phyloP scores from a whole-genome alignment of 2,329 filamentous ascomycete species.

The Akanthomyces dipterigenus region DNA sequence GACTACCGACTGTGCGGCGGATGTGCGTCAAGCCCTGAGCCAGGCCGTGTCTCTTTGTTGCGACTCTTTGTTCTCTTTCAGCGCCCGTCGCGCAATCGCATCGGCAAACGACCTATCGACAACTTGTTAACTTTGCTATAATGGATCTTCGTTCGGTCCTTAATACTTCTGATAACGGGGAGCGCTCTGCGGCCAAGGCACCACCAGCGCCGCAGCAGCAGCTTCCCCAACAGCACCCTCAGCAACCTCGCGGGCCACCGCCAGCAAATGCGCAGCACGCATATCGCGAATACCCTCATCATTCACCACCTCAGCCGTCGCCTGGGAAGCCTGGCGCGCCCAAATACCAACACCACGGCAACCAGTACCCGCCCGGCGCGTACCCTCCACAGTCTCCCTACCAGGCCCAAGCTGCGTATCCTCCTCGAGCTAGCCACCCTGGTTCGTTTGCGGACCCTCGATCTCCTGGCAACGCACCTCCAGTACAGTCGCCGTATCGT shows the following conservation, averaged over 20 bases:
- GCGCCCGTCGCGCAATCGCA: slow-evolving; percentile 14
- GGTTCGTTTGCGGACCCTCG: slow-evolving; percentile 40
- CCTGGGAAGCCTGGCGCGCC: slow-evolving; percentile 38
- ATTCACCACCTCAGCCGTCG: slow-evolving; percentile 41
- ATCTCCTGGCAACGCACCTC: slow-evolving; percentile 41
- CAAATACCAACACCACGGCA: slow-evolving; percentile 33
- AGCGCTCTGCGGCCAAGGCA: slow-evolving; percentile 28
- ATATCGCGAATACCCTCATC: slow-evolving; percentile 45
- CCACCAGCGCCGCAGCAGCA: slow-evolving; percentile 17
- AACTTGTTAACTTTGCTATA: background rate
- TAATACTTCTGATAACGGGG: slow-evolving; percentile 44
- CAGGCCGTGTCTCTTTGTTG: slow-evolving; percentile 7
- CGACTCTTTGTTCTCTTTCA: slow-evolving; percentile 10
- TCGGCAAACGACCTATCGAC: background rate
- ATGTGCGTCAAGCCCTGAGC: slow-evolving; percentile 2
- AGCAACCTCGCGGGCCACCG: slow-evolving; percentile 27
- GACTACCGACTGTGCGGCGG: background rate
- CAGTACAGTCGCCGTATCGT: slow-evolving; percentile 42
- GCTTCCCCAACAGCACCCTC: slow-evolving; percentile 34
- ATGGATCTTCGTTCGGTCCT: slow-evolving; percentile 51
- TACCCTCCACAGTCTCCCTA: slow-evolving; percentile 35
- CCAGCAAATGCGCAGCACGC: slow-evolving; percentile 37
- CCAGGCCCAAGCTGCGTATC: slow-evolving; percentile 35
- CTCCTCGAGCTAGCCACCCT: slow-evolving; percentile 35
- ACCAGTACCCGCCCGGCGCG: slow-evolving; percentile 22